A percentile compares a stretch with the other conserved stretches of the same genome.
Evolutionary conservation across 441 rosid genomes (phyloP).

Genomic region (Jatropha podagrica): DNA sequence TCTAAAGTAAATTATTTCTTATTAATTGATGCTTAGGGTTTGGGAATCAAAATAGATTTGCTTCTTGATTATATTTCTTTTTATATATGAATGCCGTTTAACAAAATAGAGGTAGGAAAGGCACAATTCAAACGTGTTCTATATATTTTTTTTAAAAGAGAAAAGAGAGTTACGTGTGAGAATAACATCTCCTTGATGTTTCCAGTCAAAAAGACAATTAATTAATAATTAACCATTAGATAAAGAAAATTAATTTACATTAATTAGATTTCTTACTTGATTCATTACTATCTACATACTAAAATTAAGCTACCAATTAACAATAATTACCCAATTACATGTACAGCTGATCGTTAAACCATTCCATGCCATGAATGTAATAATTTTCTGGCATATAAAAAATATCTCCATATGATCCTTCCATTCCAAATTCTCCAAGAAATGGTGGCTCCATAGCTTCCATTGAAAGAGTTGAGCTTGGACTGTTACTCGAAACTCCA

Average conservation of each 20-base stretch:
- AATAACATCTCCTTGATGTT: background rate
- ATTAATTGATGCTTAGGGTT: background rate
- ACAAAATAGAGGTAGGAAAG: background rate
- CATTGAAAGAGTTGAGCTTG: conserved; percentile 46
- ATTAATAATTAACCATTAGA: background rate
- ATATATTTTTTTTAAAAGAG: background rate
- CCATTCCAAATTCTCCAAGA: conserved; percentile 46
- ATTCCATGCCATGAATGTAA: conserved; percentile 50
- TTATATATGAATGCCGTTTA: background rate
- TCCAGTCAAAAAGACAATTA: background rate
- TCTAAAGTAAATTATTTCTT: background rate
- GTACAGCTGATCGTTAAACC: conserved; percentile 29
- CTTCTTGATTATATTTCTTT: background rate
- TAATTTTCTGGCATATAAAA: conserved; percentile 44
- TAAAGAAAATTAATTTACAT: conserved; percentile 20
- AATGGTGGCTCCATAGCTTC: conserved; percentile 42
- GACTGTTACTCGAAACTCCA: conserved; percentile 49
- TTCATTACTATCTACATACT: conserved; percentile 18
- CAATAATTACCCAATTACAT: conserved; percentile 4
- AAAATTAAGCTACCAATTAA: background rate
- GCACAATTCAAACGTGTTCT: background rate
- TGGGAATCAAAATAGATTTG: background rate
- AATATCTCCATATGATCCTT: conserved; percentile 37
- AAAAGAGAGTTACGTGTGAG: background rate
- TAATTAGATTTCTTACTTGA: conserved; percentile 4